Evolutionary conservation across 2,329 filamentous ascomycete genomes (phyloP).

Genomic region (Pseudocercospora fuligena): DNA sequence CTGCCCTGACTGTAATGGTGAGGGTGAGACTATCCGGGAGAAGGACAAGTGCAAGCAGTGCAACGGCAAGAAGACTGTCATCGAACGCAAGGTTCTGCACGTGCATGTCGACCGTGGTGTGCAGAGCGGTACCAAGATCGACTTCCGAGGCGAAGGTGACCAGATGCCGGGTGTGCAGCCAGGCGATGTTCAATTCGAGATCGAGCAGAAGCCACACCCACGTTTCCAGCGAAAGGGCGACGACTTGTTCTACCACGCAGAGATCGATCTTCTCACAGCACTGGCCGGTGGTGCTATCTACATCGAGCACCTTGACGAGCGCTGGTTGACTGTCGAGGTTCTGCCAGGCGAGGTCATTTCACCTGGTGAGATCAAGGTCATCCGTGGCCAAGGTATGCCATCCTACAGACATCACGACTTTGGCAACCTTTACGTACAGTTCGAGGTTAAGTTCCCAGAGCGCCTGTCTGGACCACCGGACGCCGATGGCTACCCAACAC

Average conservation of each 20-base stretch:
- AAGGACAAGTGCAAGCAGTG: constrained; percentile 98
- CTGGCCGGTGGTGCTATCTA: constrained; percentile 88
- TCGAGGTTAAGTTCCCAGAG: constrained; percentile 93
- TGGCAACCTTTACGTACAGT: constrained; percentile 96
- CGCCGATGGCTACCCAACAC: constrained; percentile 46
- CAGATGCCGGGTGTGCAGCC: constrained; percentile 91
- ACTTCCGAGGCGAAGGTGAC: constrained; percentile 96
- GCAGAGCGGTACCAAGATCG: constrained; percentile 90
- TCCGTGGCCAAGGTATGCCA: constrained; percentile 97
- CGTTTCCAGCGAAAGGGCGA: constrained; percentile 96
- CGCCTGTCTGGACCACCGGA: constrained; percentile 46
- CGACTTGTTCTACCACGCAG: constrained; percentile 91
- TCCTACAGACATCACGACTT: constrained; percentile 92
- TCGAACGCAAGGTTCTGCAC: constrained; percentile 97
- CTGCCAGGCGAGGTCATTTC: constrained; percentile 92
- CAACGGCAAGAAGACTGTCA: constrained; percentile 94
- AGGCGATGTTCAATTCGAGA: constrained; percentile 97
- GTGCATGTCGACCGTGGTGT: constrained; percentile 97
- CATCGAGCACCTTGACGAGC: constrained; percentile 95
- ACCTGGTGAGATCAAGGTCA: constrained; percentile 87
- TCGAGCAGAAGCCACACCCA: constrained; percentile 97
- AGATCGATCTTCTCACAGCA: constrained; percentile 94
- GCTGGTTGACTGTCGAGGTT: constrained; percentile 94
- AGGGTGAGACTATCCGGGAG: constrained; percentile 94
- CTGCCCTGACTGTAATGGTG: constrained; percentile 96